phyloP scores from a whole-genome alignment of 129 eudicot species.

The Pulicaria dysenterica region DNA sequence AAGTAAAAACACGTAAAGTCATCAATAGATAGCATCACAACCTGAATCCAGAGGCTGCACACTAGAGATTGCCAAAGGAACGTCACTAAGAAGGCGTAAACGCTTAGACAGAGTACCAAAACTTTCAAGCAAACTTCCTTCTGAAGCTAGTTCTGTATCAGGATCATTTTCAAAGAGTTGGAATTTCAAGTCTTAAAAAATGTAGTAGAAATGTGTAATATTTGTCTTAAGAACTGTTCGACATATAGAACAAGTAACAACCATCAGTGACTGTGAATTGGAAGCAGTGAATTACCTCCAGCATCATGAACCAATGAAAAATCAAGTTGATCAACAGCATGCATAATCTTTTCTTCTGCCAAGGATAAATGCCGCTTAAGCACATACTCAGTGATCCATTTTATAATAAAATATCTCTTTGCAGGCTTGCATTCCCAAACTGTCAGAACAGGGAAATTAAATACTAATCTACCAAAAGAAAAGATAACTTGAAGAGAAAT shows the following conservation, averaged over 20 bases:
- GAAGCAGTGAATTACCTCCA: conserved; percentile 46
- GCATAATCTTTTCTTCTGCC: conserved; percentile 50
- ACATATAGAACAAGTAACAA: neutral
- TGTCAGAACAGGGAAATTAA: conserved; percentile 25
- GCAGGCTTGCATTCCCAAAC: conserved; percentile 79
- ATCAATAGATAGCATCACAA: conserved; percentile 24
- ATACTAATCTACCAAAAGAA: conserved; percentile 9
- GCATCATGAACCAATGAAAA: conserved; percentile 60
- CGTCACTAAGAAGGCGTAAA: conserved; percentile 64
- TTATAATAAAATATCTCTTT: conserved; percentile 70
- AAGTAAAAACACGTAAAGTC: neutral
- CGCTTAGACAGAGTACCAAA: conserved; percentile 61
- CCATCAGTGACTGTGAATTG: neutral
- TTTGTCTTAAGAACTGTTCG: neutral
- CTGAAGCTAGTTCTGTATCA: conserved; percentile 43
- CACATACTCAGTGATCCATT: conserved; percentile 64
- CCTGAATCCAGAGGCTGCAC: conserved; percentile 95
- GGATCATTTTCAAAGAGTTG: neutral
- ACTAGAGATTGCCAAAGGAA: conserved; percentile 78
- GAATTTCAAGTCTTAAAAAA: neutral
- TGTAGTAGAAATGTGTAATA: neutral
- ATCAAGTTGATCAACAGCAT: conserved; percentile 85
- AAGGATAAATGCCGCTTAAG: conserved; percentile 68
- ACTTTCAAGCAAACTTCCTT: conserved; percentile 53
- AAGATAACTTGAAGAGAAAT: neutral